Evolutionary conservation across 2,329 filamentous ascomycete genomes (phyloP).

Genomic region (Ceratocystiopsis minuta): DNA sequence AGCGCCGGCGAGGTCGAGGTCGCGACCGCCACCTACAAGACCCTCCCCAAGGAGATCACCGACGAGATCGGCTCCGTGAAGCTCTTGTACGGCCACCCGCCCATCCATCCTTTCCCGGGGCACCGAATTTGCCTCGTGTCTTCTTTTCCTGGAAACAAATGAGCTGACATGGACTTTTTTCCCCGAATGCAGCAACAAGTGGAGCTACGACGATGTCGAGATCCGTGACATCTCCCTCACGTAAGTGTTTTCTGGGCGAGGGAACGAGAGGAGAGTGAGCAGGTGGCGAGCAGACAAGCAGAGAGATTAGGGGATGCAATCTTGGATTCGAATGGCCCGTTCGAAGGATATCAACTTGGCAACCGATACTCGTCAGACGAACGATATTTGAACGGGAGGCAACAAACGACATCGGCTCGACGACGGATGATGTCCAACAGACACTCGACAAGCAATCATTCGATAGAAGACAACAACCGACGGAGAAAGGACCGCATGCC

Average conservation of each 20-base stretch:
- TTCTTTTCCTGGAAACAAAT: neutral
- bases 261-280: no score
- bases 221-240: slow-evolving; percentile 99
- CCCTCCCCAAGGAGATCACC: slow-evolving; percentile 85
- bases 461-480: no score
- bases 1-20: slow-evolving; percentile 68
- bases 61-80: slow-evolving; percentile 82
- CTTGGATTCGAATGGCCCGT: no score
- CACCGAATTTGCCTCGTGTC: neutral
- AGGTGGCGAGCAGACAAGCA: no score
- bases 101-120: no score
- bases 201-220: slow-evolving; percentile 96
- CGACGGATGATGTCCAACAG: no score
- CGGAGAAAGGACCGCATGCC: no score
- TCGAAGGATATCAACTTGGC: no score
- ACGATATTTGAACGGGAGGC: no score
- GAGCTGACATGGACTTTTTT: neutral
- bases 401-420: no score
- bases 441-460: no score
- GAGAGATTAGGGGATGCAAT: neutral
- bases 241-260: slow-evolving; percentile 39
- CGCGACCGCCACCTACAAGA: slow-evolving; percentile 54
- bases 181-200: slow-evolving; percentile 43
- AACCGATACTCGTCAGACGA: no score
- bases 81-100: slow-evolving; percentile 41